Evolutionary conservation across 2,329 filamentous ascomycete species (phyloP).

Genomic region (Pseudogymnoascus sp.): DNA sequence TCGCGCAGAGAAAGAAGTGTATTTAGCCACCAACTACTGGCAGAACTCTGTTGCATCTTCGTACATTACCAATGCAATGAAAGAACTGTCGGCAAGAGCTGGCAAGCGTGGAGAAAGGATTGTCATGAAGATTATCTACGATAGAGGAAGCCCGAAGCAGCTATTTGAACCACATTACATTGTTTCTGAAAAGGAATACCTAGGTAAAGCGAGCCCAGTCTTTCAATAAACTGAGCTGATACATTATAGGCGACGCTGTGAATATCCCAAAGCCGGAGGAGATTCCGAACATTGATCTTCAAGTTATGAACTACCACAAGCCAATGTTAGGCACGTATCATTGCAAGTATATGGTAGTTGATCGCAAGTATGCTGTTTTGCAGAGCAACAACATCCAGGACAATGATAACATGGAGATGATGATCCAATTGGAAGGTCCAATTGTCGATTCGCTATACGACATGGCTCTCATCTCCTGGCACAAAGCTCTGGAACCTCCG

Average conservation of each 20-base stretch:
- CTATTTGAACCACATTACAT: constrained; percentile 55
- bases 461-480: constrained; percentile 64
- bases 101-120: constrained; percentile 47
- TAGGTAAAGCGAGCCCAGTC: constrained; percentile 28
- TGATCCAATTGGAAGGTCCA: constrained; percentile 64
- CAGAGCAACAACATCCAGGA: constrained; percentile 75
- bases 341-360: constrained; percentile 68
- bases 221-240: not conserved
- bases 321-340: constrained; percentile 67
- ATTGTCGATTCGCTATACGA: constrained; percentile 72
- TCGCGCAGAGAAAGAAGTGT: constrained; percentile 62
- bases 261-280: constrained; percentile 53
- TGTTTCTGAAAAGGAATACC: constrained; percentile 50
- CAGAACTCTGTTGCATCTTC: constrained; percentile 57
- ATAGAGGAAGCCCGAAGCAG: constrained; percentile 58
- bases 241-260: constrained; percentile 34
- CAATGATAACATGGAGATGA: constrained; percentile 76
- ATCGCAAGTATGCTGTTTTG: constrained; percentile 59
- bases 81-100: constrained; percentile 58
- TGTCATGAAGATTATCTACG: constrained; percentile 67
- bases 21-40: constrained; percentile 71
- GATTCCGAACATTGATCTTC: constrained; percentile 61
- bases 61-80: constrained; percentile 58
- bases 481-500: constrained; percentile 50
- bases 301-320: constrained; percentile 65